Evolutionary conservation across 106 monocot species (phyloP).

Genomic region (Dactylorhiza incarnata): DNA sequence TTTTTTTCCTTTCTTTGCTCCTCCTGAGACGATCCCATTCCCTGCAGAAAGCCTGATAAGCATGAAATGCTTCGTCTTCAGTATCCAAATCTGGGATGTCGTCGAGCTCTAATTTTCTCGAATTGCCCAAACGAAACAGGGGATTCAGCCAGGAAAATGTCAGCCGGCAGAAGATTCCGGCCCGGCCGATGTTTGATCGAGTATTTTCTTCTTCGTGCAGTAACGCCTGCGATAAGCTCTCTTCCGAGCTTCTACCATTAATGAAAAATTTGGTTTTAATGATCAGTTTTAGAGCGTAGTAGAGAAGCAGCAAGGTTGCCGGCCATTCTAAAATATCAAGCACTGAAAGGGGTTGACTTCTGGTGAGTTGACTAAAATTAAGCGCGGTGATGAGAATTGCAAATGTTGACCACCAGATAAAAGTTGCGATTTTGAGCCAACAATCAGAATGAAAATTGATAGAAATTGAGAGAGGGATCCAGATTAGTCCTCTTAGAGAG

Average conservation of each 20-base stretch:
- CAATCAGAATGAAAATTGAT: slow-evolving; percentile 18
- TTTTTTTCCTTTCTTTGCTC: slow-evolving; percentile 9
- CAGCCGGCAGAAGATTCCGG: slow-evolving; percentile 37
- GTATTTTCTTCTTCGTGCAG: slow-evolving; percentile 7
- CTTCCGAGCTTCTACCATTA: background rate
- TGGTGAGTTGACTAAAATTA: slow-evolving; percentile 13
- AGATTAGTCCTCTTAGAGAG: slow-evolving; percentile 26
- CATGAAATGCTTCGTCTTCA: slow-evolving; percentile 40
- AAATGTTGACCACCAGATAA: slow-evolving; percentile 31
- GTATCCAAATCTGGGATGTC: slow-evolving; percentile 45
- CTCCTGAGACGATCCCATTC: slow-evolving; percentile 31
- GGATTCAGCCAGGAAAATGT: slow-evolving; percentile 68
- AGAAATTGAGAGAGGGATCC: slow-evolving; percentile 28
- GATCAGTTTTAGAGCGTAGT: slow-evolving; percentile 20
- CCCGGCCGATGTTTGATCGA: slow-evolving; percentile 4
- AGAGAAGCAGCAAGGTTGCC: slow-evolving; percentile 28
- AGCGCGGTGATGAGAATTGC: slow-evolving; percentile 21
- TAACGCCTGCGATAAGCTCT: slow-evolving; percentile 26
- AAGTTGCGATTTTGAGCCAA: background rate
- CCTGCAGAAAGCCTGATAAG: slow-evolving; percentile 29
- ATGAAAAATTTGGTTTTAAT: background rate
- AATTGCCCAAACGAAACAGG: slow-evolving; percentile 39
- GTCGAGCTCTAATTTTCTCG: slow-evolving; percentile 31
- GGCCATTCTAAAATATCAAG: slow-evolving; percentile 28
- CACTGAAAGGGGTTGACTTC: slow-evolving; percentile 8